Base-by-base conservation (phyloP, 257 asterid species). In the Solanum lignicaule region DNA sequence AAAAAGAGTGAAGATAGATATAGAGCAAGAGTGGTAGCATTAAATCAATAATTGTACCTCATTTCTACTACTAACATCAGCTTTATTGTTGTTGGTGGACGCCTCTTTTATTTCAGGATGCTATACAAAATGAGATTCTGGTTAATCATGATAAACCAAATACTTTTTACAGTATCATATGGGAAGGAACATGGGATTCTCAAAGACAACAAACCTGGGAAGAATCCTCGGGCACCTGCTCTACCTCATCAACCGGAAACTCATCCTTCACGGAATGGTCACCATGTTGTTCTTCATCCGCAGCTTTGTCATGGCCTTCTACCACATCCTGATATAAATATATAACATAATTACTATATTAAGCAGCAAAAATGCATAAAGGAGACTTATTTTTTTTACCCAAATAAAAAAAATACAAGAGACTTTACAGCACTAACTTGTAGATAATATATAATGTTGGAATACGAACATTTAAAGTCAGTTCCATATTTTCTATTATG, bases 231-330 rank as follows among this genome's bases (percentile, higher is more conserved):
- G 88, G 88, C 73, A 65, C 90, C 85, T 87, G 92, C 76, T 91
- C 93, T 87, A 83, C 91, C 82, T 33, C 91, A 65, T 84, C 88
- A 58, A 88, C 78, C 43, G 92, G 88, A 83, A 72, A 88, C 85
- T 71, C 92, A 9, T 92, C 93, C 39, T 89, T 68, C 48, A 74
- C 8, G 15, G 89, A 75, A 90, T 90, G 93, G 87, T 91, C 95
- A 88, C 71, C 83, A 60, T 87, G 89, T 75, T 93, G 93, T 89
- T 92, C 90, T 89, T 93, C 94, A 88, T 60, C 87, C 87, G 52
- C 86, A 88, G 92, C 62, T 88, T 89, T 87, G 23, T 85, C 94
- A 89, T 91, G 89, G 88, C 92, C 94, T 88, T 91, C 93, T 83
- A 31, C 91, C 71, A 88, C 90, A 86, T 93, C 94, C 99, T 96